Conservation (phyloP, 2,329 filamentous ascomycete genomes). For the Sarocladium oryzae region DNA sequence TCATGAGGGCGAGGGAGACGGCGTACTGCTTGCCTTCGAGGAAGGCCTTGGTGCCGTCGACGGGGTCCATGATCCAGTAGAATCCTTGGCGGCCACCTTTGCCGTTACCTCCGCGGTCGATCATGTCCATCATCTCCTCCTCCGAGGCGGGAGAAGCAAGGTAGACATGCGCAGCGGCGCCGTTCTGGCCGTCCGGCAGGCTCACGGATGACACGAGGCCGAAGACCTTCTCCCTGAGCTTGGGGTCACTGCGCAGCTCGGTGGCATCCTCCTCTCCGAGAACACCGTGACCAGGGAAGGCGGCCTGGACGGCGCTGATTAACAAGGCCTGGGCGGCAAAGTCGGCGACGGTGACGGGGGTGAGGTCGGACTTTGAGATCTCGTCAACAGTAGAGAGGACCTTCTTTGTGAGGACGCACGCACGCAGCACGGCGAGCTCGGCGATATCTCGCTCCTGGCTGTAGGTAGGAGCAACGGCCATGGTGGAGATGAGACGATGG, state of each 20-base stretch:
- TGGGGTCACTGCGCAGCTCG: slow-evolving; percentile 40
- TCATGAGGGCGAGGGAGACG: slow-evolving; percentile 51
- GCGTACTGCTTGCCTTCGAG: slow-evolving; percentile 56
- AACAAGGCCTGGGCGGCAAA: slow-evolving; percentile 58
- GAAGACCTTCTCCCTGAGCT: slow-evolving; percentile 48
- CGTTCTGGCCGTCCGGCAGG: slow-evolving; percentile 10
- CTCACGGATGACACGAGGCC: slow-evolving; percentile 36
- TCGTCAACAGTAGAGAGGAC: slow-evolving; percentile 36
- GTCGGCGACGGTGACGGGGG: slow-evolving; percentile 57
- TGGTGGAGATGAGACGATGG: slow-evolving; percentile 12
- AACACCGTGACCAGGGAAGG: slow-evolving; percentile 50
- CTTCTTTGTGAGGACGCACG: slow-evolving; percentile 49
- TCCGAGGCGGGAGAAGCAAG: slow-evolving; percentile 35
- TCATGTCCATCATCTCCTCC: slow-evolving; percentile 54
- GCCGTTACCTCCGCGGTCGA: slow-evolving; percentile 48
- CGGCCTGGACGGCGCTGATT: slow-evolving; percentile 46
- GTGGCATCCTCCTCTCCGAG: slow-evolving; percentile 55
- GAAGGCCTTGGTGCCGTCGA: slow-evolving; percentile 59
- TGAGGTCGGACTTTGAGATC: slow-evolving; percentile 50
- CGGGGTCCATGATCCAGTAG: slow-evolving; percentile 58
- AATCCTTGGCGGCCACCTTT: slow-evolving; percentile 28
- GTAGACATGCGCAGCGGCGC: slow-evolving; percentile 6
- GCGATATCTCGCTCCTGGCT: slow-evolving; percentile 26
- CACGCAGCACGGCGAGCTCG: slow-evolving; percentile 44
- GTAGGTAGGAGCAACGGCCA: slow-evolving; percentile 17